Base-by-base conservation (phyloP, 2,329 filamentous ascomycete species). In the Cladobotryum mycophilum region DNA sequence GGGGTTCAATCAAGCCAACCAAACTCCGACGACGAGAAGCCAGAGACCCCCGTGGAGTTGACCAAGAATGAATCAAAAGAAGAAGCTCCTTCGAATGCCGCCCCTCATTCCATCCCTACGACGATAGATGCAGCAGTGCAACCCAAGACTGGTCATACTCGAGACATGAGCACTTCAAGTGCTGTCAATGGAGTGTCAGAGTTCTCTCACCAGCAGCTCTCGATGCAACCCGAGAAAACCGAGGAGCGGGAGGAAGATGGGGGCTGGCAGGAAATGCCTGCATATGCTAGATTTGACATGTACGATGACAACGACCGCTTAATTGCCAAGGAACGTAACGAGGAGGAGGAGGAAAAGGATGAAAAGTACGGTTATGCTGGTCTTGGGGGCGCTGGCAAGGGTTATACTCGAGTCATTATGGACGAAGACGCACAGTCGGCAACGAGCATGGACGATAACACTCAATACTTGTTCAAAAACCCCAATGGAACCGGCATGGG, bases 391-490 rank as follows among this genome's bases (percentile, higher is more conserved):
- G 92, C 92, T 8, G 90, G 90, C 37, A 96, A 90, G 68, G 93
- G 93, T 4, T 99, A 99, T 67, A 99, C 93, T 1, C 81, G 90
- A 45, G 89, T 99, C n/a, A 81, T 95, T 55, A 79, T 96, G 60
- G 93, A 99, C 60, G 93, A 99, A 56, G 93, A 99, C 68, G 91
- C 85, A 13, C 83, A 95, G 65, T 96, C 91, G 25, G 87, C 87
- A 45, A 99, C 90, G 3, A 97, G 92, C 70, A 83, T 99, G 83
- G 93, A 99, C 64, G 93, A 99, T 52, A 92, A 97, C 62, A 99
- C 93, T 0, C 84, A 90, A 50, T 99, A 99, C 66, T 78, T 99
- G 3, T 99, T 99, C 75, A 92, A 89, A 58, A 84, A 89, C 53
- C 70, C 76, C 13, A 76, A 76, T 48, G 77, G 74, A 41, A 85